Evolutionary conservation across 176 grass and related monocot species (phyloP).

Genomic region (Poa annua): DNA sequence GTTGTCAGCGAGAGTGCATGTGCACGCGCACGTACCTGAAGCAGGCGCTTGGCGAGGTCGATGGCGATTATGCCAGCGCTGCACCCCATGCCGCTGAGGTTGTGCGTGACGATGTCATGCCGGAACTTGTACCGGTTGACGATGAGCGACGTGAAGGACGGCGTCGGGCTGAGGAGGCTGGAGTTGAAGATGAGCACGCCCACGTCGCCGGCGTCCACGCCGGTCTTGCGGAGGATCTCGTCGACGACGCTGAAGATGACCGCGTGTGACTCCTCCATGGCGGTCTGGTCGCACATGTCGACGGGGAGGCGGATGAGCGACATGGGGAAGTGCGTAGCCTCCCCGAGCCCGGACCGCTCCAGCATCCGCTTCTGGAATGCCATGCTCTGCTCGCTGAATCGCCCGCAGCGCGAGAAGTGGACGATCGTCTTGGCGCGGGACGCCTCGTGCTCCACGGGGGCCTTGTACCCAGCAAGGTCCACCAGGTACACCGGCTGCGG

Average conservation of each 20-base stretch:
- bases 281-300: conserved; percentile 60
- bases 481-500: conserved; percentile 73
- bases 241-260: conserved; percentile 78
- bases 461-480: conserved; percentile 61
- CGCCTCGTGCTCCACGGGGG: conserved; percentile 50
- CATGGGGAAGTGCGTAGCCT: conserved; percentile 75
- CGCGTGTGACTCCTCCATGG: conserved; percentile 74
- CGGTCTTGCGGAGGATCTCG: conserved; percentile 55
- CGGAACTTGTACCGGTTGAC: conserved; percentile 62
- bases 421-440: conserved; percentile 61
- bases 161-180: conserved; percentile 82
- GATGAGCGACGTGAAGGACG: conserved; percentile 85
- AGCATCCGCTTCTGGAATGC: conserved; percentile 91
- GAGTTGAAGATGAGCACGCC: conserved; percentile 83
- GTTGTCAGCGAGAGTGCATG: neutral
- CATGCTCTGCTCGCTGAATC: conserved; percentile 67
- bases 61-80: conserved; percentile 93
- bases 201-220: conserved; percentile 41
- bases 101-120: conserved; percentile 60
- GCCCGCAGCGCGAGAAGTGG: conserved; percentile 60
- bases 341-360: conserved; percentile 79
- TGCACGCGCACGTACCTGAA: conserved; percentile 63
- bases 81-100: conserved; percentile 96
- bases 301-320: conserved; percentile 65
- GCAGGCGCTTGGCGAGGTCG: conserved; percentile 81